Conservation (phyloP, 2,329 filamentous ascomycete genomes). For the Fusarium beomiforme region DNA sequence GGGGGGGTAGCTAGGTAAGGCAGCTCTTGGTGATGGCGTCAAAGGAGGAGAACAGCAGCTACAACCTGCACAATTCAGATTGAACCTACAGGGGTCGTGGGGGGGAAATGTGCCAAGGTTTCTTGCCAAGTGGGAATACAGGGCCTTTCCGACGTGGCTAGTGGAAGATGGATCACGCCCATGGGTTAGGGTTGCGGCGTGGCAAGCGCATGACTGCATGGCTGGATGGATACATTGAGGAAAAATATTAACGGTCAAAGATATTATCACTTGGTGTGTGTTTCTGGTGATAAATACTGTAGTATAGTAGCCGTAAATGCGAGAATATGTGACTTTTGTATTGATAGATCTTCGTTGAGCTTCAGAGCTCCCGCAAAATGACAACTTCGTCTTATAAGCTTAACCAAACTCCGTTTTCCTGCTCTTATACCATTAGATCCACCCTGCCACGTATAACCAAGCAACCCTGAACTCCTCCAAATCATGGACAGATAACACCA, state of each 20-base stretch:
- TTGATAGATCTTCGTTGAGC: neutral
- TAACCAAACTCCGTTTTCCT: neutral
- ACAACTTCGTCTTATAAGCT: neutral
- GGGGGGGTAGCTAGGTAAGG: neutral
- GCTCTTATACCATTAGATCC: neutral
- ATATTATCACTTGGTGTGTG: neutral
- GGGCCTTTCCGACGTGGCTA: slow-evolving; percentile 9
- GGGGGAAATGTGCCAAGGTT: slow-evolving; percentile 12
- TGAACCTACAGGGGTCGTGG: slow-evolving; percentile 32
- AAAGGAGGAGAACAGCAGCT: slow-evolving; percentile 28
- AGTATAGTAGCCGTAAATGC: neutral
- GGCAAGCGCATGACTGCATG: neutral
- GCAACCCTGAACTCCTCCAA: neutral
- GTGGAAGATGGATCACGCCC: slow-evolving; percentile 22
- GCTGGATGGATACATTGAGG: neutral
- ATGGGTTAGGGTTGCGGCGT: slow-evolving; percentile 34
- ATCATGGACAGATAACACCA: neutral
- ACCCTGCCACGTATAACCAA: slow-evolving; percentile 26
- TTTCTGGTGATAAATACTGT: neutral
- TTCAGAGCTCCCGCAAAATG: neutral
- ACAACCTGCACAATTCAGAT: neutral
- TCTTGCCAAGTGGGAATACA: slow-evolving; percentile 25
- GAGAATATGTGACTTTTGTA: neutral
- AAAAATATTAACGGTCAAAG: neutral
- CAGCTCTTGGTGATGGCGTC: slow-evolving; percentile 37